Conservation (phyloP, 129 eudicot genomes). For the Silybum marianum region DNA sequence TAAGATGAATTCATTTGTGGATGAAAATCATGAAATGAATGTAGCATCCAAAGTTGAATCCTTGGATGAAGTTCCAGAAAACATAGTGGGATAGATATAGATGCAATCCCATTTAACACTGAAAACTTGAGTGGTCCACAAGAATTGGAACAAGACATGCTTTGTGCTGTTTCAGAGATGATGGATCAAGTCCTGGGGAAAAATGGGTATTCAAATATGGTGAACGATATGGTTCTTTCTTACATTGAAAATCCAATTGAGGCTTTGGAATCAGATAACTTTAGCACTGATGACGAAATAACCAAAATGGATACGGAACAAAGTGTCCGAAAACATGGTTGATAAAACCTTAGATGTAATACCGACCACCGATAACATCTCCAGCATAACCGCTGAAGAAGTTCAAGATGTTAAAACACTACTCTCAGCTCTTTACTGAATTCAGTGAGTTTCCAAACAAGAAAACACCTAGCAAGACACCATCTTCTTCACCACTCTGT, state of each 20-base stretch:
- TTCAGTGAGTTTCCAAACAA: slow-evolving; percentile 8
- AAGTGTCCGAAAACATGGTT: background rate
- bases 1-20: no score
- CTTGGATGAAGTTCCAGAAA: no score
- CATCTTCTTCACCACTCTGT: background rate
- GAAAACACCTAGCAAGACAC: slow-evolving; percentile 28
- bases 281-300: background rate
- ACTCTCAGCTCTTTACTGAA: background rate
- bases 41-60: no score
- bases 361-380: background rate
- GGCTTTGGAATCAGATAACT: background rate
- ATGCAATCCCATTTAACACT: background rate
- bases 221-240: slow-evolving; percentile 1
- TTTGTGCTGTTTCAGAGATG: background rate
- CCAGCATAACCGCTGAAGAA: background rate
- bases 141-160: background rate
- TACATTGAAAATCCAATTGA: background rate
- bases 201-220: background rate
- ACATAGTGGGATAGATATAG: background rate
- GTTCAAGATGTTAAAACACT: slow-evolving; percentile 5
- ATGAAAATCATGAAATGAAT: no score
- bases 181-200: background rate
- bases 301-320: background rate
- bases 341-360: slow-evolving; percentile 7
- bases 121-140: background rate